Evolutionary conservation across 129 eudicot species (phyloP).

Genomic region (sunflower (Helianthus annuus)): DNA sequence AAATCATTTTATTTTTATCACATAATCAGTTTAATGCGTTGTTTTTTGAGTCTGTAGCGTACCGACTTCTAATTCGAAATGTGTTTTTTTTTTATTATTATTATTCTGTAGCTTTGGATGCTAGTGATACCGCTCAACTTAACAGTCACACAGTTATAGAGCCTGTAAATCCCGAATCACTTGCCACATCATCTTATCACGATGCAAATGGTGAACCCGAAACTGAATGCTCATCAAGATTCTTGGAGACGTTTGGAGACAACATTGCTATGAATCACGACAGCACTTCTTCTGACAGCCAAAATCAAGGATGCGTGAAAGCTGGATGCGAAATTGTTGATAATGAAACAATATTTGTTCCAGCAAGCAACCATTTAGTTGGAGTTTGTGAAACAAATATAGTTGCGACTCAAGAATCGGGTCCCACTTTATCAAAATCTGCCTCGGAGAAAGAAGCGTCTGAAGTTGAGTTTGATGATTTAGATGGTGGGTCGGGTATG

Average conservation of each 20-base stretch:
- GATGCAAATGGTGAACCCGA: conserved; percentile 35
- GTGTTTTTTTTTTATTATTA: not conserved
- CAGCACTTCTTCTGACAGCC: conserved; percentile 17
- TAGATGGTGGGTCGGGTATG: conserved; percentile 37
- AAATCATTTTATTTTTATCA: not conserved
- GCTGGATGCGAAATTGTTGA: conserved; percentile 26
- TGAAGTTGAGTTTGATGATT: conserved; percentile 23
- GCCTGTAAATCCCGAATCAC: conserved; percentile 7
- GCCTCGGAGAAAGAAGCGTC: conserved; percentile 29
- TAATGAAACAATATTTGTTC: not conserved
- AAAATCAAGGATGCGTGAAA: conserved; percentile 22
- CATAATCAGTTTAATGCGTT: not conserved
- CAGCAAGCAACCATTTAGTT: conserved; percentile 23
- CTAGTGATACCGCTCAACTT: conserved; percentile 11
- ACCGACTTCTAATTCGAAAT: not conserved
- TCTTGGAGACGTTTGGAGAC: conserved; percentile 27
- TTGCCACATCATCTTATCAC: conserved; percentile 14
- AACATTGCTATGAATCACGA: not conserved
- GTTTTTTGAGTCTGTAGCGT: not conserved
- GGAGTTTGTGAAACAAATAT: not conserved
- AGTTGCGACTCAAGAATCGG: conserved; percentile 32
- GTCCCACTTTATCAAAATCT: conserved; percentile 10
- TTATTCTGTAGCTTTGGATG: conserved; percentile 16
- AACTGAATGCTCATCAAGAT: not conserved
- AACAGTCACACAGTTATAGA: conserved; percentile 7